Evolutionary conservation across 202 grass and related monocot genomes (phyloP).

Genomic region (Musa balbisiana): DNA sequence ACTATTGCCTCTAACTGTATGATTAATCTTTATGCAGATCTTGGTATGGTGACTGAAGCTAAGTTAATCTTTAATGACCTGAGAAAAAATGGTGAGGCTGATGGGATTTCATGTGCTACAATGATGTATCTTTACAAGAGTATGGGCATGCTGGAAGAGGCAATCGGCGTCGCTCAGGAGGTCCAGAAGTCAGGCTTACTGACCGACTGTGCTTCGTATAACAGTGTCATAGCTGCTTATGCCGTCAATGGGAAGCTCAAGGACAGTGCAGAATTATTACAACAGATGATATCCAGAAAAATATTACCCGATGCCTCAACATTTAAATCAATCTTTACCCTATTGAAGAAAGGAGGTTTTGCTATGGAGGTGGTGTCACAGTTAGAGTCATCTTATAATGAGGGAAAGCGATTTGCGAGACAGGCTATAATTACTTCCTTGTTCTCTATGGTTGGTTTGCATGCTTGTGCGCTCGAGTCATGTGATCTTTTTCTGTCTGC

Average conservation of each 20-base stretch:
- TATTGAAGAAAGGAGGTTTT: slow-evolving; percentile 37
- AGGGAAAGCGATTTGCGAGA: slow-evolving; percentile 29
- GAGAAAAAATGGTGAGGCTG: slow-evolving; percentile 32
- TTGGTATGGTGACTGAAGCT: slow-evolving; percentile 58
- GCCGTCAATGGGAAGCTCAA: slow-evolving; percentile 35
- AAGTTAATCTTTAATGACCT: slow-evolving; percentile 51
- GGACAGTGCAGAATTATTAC: slow-evolving; percentile 54
- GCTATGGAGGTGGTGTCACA: slow-evolving; percentile 35
- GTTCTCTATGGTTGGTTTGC: slow-evolving; percentile 47
- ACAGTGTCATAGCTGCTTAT: slow-evolving; percentile 52
- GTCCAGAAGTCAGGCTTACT: slow-evolving; percentile 55
- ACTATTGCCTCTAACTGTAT: slow-evolving; percentile 61
- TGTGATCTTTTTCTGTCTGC: slow-evolving; percentile 36
- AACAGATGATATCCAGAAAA: slow-evolving; percentile 44
- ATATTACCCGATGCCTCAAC: slow-evolving; percentile 41
- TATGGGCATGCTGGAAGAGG: slow-evolving; percentile 57
- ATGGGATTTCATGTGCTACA: slow-evolving; percentile 50
- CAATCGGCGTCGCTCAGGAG: slow-evolving; percentile 33
- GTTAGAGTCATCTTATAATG: slow-evolving; percentile 49
- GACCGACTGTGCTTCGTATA: slow-evolving; percentile 47
- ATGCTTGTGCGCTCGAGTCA: slow-evolving; percentile 39
- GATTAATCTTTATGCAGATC: slow-evolving; percentile 62
- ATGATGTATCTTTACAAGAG: slow-evolving; percentile 62
- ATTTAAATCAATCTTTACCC: slow-evolving; percentile 46
- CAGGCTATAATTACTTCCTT: slow-evolving; percentile 45